phyloP scores from a whole-genome alignment of 768 basidiomycete genomes.

The Albatrellus ellisii region DNA sequence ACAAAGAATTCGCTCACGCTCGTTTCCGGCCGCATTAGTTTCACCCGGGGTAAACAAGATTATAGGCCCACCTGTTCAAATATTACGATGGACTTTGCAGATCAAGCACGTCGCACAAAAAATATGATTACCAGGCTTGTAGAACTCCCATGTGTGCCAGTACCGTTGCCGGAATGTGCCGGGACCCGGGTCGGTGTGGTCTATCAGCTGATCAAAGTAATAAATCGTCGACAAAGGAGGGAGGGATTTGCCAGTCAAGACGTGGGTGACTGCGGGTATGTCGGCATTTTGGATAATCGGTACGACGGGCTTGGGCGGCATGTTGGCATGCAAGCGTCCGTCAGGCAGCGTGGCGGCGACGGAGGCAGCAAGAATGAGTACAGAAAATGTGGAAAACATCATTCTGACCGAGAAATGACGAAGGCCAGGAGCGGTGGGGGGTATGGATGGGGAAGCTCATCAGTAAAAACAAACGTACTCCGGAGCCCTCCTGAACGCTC shows the following conservation, averaged over 20 bases:
- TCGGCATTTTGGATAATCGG: background rate
- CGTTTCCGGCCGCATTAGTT: slow-evolving; percentile 32
- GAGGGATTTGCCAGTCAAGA: slow-evolving; percentile 16
- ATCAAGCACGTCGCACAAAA: background rate
- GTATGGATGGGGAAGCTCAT: too few species aligned
- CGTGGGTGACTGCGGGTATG: background rate
- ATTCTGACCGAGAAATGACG: too few species aligned
- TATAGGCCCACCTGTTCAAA: slow-evolving; percentile 34
- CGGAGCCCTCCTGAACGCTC: too few species aligned
- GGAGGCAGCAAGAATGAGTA: background rate
- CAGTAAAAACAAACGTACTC: too few species aligned
- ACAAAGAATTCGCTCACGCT: background rate
- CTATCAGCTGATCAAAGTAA: slow-evolving; percentile 40
- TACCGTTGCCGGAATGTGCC: slow-evolving; percentile 73
- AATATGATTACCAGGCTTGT: slow-evolving; percentile 25
- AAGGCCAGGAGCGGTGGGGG: too few species aligned
- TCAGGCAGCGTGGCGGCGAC: background rate
- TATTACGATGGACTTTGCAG: too few species aligned
- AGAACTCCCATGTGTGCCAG: slow-evolving; percentile 59
- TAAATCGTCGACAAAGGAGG: slow-evolving; percentile 29
- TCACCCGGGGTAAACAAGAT: slow-evolving; percentile 60
- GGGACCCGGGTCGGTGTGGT: slow-evolving; percentile 39
- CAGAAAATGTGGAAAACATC: too few species aligned
- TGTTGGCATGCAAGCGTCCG: slow-evolving; percentile 1
- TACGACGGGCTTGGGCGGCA: background rate